Base-by-base conservation (phyloP, 306 rosid species). In the Macrotyloma uniflorum region DNA sequence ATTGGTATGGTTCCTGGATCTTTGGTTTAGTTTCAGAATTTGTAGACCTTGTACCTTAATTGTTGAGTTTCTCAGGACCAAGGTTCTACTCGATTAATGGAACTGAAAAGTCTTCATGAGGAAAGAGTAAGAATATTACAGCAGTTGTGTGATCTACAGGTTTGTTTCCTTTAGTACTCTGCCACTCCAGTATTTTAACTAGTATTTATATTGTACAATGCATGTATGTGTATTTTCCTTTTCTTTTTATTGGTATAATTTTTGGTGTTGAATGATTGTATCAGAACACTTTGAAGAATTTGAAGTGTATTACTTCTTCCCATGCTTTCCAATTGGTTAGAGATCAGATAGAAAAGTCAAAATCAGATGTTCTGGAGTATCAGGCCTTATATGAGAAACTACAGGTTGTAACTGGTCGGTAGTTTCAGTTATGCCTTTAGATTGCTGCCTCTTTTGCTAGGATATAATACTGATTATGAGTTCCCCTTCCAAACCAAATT, bases 321-420 rank as follows among this genome's bases (percentile, higher is more conserved):
- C 77, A 73, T 79, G 85, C 91, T 35, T 91, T 84, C 79, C 85
- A 88, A 66, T 79, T 90, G 86, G 88, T 91, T 87, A 86, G 82
- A 85, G 93, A 93, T 83, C 96, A 88, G 85, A 84, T 91, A 62
- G 93, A 91, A 71, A 91, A 85, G 69, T 91, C 93, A 13, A 95
- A 90, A 80, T 84, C 82, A 2, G 89, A 93, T 87, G 91, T 87
- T 70, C 75, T 65, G 32, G 79, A 90, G 81, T 93, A 84, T 85
- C 98, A 84, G 83, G 88, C 93, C 69, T 83, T 83, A 67, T 83
- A 82, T 13, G 93, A 93, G 92, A 95, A 91, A 90, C 93, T 91
- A 79, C 99, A 95, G 99, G 99, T 95, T 87, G 97, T 91, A 81
- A 89, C 88, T 89, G 90, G 93, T 93, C 73, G 93, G 90, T 90